Evolutionary conservation across 371 early-diverging fungal genomes (phyloP).

Genomic region (Rhizoclosmatium hyalinum): DNA sequence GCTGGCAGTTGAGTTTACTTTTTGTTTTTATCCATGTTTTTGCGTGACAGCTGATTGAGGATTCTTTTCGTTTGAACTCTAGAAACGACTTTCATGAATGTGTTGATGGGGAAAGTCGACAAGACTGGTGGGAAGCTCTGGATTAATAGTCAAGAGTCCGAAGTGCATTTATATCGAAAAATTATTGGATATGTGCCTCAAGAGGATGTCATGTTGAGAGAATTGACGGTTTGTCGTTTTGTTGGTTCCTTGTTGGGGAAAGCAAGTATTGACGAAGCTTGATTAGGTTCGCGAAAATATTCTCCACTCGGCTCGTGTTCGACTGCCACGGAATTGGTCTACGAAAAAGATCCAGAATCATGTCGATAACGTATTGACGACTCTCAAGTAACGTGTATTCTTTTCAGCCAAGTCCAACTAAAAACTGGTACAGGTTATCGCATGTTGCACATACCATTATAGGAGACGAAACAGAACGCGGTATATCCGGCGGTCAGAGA

Average conservation of each 20-base stretch:
- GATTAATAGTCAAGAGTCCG: slow-evolving; percentile 49
- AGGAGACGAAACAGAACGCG: slow-evolving; percentile 74
- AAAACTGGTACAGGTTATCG: slow-evolving; percentile 52
- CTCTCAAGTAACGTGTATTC: slow-evolving; percentile 46
- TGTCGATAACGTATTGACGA: slow-evolving; percentile 54
- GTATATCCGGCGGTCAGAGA: slow-evolving; percentile 81
- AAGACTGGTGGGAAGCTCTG: slow-evolving; percentile 50
- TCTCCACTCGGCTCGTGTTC: slow-evolving; percentile 80
- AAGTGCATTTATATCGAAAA: slow-evolving; percentile 50
- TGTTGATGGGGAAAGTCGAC: slow-evolving; percentile 52
- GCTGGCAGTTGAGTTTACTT: slow-evolving; percentile 61
- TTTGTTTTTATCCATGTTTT: background rate
- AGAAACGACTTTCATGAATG: slow-evolving; percentile 55
- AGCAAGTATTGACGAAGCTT: background rate
- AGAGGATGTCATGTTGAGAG: slow-evolving; percentile 78
- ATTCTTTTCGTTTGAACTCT: background rate
- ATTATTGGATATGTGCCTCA: slow-evolving; percentile 78
- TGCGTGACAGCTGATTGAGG: background rate
- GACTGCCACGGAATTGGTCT: slow-evolving; percentile 71
- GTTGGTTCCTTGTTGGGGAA: background rate
- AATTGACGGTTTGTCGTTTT: slow-evolving; percentile 77
- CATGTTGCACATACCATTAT: slow-evolving; percentile 78
- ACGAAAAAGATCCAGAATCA: slow-evolving; percentile 52
- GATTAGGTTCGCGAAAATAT: slow-evolving; percentile 74
- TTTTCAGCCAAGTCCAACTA: background rate